These are phyloP conservation scores for Anthoceros angustus DNA, from an alignment of 225 moss, liverwort and hornwort genomes.

Conservation along the genomic window DNA sequence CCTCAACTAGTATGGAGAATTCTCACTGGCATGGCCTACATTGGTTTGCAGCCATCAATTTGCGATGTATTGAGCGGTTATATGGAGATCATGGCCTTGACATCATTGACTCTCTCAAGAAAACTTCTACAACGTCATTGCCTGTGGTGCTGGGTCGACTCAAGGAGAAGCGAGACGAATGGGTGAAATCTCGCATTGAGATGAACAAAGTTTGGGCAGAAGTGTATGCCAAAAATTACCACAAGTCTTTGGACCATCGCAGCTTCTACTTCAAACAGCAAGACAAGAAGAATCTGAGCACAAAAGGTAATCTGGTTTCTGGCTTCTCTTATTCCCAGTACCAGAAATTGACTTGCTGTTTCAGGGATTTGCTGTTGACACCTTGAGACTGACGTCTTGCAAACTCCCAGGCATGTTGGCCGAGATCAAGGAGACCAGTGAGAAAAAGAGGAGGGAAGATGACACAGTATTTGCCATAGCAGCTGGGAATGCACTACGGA, in stretches of 20 bases:
- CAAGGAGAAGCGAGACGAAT: constrained; percentile 84
- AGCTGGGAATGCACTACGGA: constrained; percentile 43
- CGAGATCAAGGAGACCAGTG: constrained; percentile 73
- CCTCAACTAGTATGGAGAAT: neutral
- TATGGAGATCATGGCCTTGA: constrained; percentile 95
- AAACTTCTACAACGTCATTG: constrained; percentile 35
- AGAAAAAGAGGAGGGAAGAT: constrained; percentile 64
- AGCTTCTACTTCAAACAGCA: constrained; percentile 96
- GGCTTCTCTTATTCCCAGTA: neutral
- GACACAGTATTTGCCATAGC: constrained; percentile 40
- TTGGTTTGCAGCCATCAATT: constrained; percentile 26
- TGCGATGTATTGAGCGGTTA: constrained; percentile 75
- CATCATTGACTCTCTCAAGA: constrained; percentile 55
- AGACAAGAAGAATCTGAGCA: constrained; percentile 80
- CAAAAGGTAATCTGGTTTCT: constrained; percentile 17
- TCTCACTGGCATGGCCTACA: neutral
- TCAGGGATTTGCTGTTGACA: neutral
- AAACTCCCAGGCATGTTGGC: constrained; percentile 25
- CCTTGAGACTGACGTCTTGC: neutral
- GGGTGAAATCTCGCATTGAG: constrained; percentile 51
- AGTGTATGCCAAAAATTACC: constrained; percentile 78
- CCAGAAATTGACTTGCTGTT: neutral
- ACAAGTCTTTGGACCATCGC: constrained; percentile 89
- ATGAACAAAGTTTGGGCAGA: constrained; percentile 98
- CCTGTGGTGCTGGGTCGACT: constrained; percentile 57